These are phyloP conservation scores for Talaromyces verruculosus DNA, from an alignment of 2,329 filamentous ascomycete species.

Conservation along the genomic window DNA sequence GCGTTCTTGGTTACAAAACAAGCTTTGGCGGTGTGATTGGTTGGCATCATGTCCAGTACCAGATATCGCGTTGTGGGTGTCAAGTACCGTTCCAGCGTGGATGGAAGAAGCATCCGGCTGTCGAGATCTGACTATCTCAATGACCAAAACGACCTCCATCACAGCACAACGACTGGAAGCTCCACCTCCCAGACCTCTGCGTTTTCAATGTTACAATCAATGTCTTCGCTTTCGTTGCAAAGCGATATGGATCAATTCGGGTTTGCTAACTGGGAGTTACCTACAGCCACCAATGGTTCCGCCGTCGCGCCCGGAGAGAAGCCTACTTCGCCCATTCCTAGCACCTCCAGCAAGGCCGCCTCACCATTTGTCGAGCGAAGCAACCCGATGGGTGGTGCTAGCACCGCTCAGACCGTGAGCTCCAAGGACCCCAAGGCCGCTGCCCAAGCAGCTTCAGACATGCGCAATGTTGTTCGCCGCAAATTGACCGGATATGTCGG, in stretches of 20 bases:
- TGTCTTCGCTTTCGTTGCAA: slow-evolving; percentile 20
- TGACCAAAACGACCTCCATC: background rate
- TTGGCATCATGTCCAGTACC: slow-evolving; percentile 16
- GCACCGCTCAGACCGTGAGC: slow-evolving; percentile 59
- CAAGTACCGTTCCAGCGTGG: slow-evolving; percentile 19
- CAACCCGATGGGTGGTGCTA: slow-evolving; percentile 57
- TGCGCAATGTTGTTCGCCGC: slow-evolving; percentile 94
- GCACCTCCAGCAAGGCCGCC: slow-evolving; percentile 50
- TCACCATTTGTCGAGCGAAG: slow-evolving; percentile 60
- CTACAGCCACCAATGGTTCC: slow-evolving; percentile 31
- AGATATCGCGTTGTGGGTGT: slow-evolving; percentile 20
- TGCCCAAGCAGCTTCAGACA: slow-evolving; percentile 62
- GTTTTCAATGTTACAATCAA: slow-evolving; percentile 16
- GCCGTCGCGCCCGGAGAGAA: slow-evolving; percentile 19
- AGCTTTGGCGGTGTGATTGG: slow-evolving; percentile 18
- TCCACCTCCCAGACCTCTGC: slow-evolving; percentile 12
- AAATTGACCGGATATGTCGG: slow-evolving; percentile 98
- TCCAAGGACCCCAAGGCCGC: slow-evolving; percentile 64
- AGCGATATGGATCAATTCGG: slow-evolving; percentile 23
- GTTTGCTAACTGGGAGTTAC: slow-evolving; percentile 31
- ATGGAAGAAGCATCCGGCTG: slow-evolving; percentile 15
- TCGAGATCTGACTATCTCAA: background rate
- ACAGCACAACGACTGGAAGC: slow-evolving; percentile 5
- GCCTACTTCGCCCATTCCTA: slow-evolving; percentile 32
- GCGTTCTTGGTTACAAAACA: slow-evolving; percentile 9